Percentiles rank a stretch among this genome's conserved stretches.
Evolutionary conservation across 192 early-diverging fungal genomes (phyloP).

Genomic region (Podochytrium sp.): DNA sequence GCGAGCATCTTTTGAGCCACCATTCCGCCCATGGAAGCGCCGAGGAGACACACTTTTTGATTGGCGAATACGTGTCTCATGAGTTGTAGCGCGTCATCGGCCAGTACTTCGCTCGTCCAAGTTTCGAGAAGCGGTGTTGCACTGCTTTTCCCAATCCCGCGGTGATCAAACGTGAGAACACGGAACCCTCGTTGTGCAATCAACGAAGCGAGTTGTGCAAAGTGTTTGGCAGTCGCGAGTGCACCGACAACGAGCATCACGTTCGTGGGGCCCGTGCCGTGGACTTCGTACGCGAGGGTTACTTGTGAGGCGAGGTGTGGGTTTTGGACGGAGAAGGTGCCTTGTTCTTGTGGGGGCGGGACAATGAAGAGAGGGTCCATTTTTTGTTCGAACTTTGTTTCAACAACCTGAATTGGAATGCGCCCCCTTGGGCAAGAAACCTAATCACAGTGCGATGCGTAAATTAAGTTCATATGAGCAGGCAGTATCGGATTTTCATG

Average conservation of each 20-base stretch:
- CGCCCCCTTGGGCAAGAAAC: no score
- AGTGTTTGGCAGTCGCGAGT: background rate
- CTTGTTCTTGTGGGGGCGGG: no score
- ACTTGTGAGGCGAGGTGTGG: no score
- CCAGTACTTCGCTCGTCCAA: background rate
- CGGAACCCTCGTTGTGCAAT: background rate
- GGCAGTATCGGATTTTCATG: no score
- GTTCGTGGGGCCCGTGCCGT: background rate
- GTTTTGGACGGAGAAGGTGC: no score
- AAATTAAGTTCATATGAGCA: no score
- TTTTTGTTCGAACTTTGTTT: no score
- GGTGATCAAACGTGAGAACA: background rate
- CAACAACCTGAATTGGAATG: no score
- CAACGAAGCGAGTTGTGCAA: background rate
- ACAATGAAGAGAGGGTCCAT: no score
- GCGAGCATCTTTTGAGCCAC: background rate
- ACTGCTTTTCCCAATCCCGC: background rate
- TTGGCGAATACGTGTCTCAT: background rate
- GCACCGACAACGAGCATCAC: background rate
- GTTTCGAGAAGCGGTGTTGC: background rate
- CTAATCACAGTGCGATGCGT: no score
- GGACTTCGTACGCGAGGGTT: background rate
- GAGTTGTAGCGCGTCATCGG: background rate
- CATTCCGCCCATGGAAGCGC: background rate
- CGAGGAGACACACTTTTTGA: background rate